These are phyloP conservation scores for Ophiostoma angusticollis DNA, from an alignment of 2,329 filamentous ascomycete genomes.

Conservation along the genomic window DNA sequence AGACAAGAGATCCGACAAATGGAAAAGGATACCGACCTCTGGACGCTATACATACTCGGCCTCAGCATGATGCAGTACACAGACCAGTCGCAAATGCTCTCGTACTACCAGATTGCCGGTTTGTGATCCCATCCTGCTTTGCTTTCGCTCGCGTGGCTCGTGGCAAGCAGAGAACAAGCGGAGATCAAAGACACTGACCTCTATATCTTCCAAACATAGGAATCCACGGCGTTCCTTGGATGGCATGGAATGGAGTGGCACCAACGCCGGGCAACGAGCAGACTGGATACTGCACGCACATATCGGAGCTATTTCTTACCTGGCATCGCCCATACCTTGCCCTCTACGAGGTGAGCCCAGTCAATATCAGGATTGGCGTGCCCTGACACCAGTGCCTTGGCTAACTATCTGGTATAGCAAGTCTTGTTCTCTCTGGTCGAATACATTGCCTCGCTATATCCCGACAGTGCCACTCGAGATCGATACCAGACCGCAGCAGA, in stretches of 20 bases:
- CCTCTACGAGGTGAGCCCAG: conserved; percentile 37
- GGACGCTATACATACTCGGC: conserved; percentile 66
- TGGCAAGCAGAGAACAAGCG: too few species aligned
- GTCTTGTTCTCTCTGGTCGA: conserved; percentile 23
- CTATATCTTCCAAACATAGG: conserved; percentile 29
- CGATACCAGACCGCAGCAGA: conserved; percentile 38
- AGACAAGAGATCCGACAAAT: conserved; percentile 59
- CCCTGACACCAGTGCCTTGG: too few species aligned
- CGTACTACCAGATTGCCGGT: conserved; percentile 72
- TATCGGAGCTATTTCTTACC: conserved; percentile 59
- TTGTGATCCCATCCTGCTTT: conserved; percentile 18
- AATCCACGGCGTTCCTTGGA: conserved; percentile 65
- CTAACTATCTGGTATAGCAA: conserved; percentile 22
- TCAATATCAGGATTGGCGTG: neutral
- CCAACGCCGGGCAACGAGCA: conserved; percentile 37
- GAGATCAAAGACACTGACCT: neutral
- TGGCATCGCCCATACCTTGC: conserved; percentile 77
- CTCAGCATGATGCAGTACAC: conserved; percentile 59
- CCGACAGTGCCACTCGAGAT: conserved; percentile 26
- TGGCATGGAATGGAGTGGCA: conserved; percentile 39
- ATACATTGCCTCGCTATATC: conserved; percentile 35
- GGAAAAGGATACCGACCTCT: conserved; percentile 48
- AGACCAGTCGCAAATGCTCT: conserved; percentile 48
- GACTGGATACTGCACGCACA: conserved; percentile 64
- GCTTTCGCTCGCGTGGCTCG: conserved; percentile 4